Conservation (phyloP, 495 filamentous ascomycete species). For the Aspergillus affinis region DNA sequence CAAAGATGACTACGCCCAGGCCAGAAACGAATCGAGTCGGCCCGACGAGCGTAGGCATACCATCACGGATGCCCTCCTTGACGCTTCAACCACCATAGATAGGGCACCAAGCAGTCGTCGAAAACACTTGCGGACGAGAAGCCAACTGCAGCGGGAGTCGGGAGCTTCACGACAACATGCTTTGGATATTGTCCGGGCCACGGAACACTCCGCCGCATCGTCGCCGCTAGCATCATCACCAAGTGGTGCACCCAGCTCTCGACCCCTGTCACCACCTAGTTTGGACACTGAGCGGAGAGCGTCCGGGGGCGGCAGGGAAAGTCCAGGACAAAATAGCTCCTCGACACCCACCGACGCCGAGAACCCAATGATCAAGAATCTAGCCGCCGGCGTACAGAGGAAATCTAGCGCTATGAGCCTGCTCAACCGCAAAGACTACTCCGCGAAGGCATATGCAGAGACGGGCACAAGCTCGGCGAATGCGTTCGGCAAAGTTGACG, state of each 20-base stretch:
- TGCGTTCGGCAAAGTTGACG: constrained; percentile 85
- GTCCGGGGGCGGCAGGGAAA: constrained; percentile 28
- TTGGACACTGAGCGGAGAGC: constrained; percentile 33
- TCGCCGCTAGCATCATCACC: constrained; percentile 44
- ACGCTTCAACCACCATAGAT: constrained; percentile 89
- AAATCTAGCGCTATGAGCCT: constrained; percentile 82
- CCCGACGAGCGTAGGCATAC: constrained; percentile 57
- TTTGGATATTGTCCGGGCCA: constrained; percentile 24
- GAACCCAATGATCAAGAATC: constrained; percentile 29
- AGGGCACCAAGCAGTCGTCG: constrained; percentile 57
- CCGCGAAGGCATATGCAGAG: constrained; percentile 75
- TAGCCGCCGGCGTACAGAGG: constrained; percentile 45
- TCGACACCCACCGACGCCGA: constrained; percentile 40
- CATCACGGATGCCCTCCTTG: constrained; percentile 85
- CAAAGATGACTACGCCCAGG: constrained; percentile 32
- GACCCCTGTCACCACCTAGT: constrained; percentile 40
- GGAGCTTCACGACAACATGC: constrained; percentile 19
- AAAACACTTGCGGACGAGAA: constrained; percentile 51
- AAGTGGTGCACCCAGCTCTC: constrained; percentile 33
- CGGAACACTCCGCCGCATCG: constrained; percentile 31
- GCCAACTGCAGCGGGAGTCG: constrained; percentile 46
- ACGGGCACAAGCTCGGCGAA: constrained; percentile 77
- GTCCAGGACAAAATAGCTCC: constrained; percentile 35
- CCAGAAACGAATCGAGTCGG: constrained; percentile 22
- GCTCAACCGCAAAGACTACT: constrained; percentile 70